Percentiles rank a stretch among this genome's conserved stretches.
Conservation (phyloP, 371 early-diverging fungal genomes). For the Mortierella sp. region DNA sequence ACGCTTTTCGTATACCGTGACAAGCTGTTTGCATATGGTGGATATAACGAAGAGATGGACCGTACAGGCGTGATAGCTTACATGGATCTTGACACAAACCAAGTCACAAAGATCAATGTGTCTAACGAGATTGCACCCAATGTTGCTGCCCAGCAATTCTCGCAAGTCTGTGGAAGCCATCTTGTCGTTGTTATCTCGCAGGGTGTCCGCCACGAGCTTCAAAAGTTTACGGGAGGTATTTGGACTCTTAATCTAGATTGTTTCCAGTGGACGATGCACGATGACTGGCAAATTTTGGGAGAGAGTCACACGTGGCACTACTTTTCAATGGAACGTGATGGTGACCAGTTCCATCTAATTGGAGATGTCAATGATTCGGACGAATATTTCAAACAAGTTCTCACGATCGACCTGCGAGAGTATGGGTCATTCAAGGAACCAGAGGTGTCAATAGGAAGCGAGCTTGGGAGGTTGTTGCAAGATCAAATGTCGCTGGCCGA, state of each 20-base stretch:
- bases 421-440: slow-evolving; percentile 70
- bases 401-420: slow-evolving; percentile 71
- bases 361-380: slow-evolving; percentile 72
- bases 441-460: slow-evolving; percentile 64
- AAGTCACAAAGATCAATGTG: slow-evolving; percentile 66
- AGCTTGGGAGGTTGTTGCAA: slow-evolving; percentile 65
- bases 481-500: slow-evolving; percentile 63
- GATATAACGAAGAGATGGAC: slow-evolving; percentile 74
- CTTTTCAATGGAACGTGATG: slow-evolving; percentile 73
- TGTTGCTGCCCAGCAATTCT: slow-evolving; percentile 73
- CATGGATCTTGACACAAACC: slow-evolving; percentile 63
- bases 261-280: slow-evolving; percentile 75
- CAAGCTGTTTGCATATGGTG: slow-evolving; percentile 76
- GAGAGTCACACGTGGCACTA: slow-evolving; percentile 71
- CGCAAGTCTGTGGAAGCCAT: slow-evolving; percentile 74
- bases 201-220: slow-evolving; percentile 57
- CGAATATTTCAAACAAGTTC: slow-evolving; percentile 68
- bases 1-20: slow-evolving; percentile 67
- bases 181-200: slow-evolving; percentile 73
- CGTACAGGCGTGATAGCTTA: slow-evolving; percentile 69
- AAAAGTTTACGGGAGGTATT: slow-evolving; percentile 65
- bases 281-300: slow-evolving; percentile 64
- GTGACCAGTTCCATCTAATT: slow-evolving; percentile 67
- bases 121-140: slow-evolving; percentile 69
- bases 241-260: slow-evolving; percentile 74